These are phyloP conservation scores for Cystobasidium pallidum DNA, from an alignment of 1,284 basidiomycete genomes.

Conservation along the genomic window DNA sequence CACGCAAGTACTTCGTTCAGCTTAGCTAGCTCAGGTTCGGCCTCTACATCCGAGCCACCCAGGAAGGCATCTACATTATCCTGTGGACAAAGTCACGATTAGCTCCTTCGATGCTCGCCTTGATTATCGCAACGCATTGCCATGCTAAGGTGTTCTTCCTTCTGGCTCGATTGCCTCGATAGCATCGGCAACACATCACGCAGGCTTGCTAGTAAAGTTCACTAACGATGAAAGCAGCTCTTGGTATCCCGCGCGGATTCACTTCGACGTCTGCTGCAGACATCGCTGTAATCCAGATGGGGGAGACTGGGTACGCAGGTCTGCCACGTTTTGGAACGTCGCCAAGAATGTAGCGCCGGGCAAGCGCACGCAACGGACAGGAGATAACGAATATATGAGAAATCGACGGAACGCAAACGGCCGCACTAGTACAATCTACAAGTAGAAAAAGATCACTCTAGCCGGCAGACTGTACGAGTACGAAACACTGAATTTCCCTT, in stretches of 20 bases:
- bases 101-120: no score
- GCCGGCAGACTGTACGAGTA: no score
- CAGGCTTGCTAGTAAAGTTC: neutral
- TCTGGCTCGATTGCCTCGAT: neutral
- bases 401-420: no score
- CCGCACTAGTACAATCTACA: no score
- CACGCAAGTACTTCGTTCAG: constrained; percentile 90
- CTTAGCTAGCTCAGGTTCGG: constrained; percentile 75
- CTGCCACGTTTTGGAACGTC: neutral
- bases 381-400: no score
- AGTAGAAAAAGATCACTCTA: no score
- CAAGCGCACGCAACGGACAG: no score
- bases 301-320: no score
- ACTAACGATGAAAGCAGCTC: constrained; percentile 91
- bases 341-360: no score
- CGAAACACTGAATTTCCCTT: no score
- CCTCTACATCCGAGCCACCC: constrained; percentile 75
- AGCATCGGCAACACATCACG: neutral
- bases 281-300: neutral
- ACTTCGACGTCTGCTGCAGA: constrained; percentile 55
- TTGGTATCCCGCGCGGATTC: constrained; percentile 89
- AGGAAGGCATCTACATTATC: constrained; percentile 84
- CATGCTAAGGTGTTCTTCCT: no score
- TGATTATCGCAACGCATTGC: no score
- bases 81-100: constrained; percentile 57